Percentiles rank a stretch among this genome's conserved stretches.
Evolutionary conservation across 1,284 basidiomycete species (phyloP).

Genomic region (Rhodofomes roseus): DNA sequence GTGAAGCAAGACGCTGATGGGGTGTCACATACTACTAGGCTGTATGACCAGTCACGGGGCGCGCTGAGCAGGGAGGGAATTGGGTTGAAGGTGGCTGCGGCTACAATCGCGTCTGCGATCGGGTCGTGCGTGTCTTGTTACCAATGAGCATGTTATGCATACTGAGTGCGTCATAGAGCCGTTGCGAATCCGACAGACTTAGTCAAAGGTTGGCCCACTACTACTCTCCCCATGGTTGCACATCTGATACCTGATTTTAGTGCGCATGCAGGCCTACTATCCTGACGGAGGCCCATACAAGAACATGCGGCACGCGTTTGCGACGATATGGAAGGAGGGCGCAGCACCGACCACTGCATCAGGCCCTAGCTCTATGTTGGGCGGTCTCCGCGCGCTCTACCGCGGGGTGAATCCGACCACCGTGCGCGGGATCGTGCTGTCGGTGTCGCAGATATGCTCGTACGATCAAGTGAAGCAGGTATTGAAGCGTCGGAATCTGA

Average conservation of each 20-base stretch:
- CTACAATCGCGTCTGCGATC: constrained; percentile 32
- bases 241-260: constrained; percentile 13
- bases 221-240: background rate
- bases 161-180: constrained; percentile 17
- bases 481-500: constrained; percentile 28
- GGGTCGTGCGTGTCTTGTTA: constrained; percentile 25
- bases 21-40: constrained; percentile 12
- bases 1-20: background rate
- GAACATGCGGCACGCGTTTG: constrained; percentile 31
- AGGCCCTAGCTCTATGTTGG: constrained; percentile 11
- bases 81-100: constrained; percentile 32
- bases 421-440: constrained; percentile 33
- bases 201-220: constrained; percentile 31
- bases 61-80: constrained; percentile 30
- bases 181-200: constrained; percentile 38
- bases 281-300: constrained; percentile 32
- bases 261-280: constrained; percentile 38
- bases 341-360: constrained; percentile 10
- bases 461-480: constrained; percentile 39
- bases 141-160: background rate
- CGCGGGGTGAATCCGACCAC: constrained; percentile 36
- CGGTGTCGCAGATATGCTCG: constrained; percentile 35
- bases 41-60: constrained; percentile 23
- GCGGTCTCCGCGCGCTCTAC: constrained; percentile 31
- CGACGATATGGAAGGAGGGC: constrained; percentile 32